A percentile compares a stretch with the other conserved stretches of the same genome.
Evolutionary conservation across 106 monocot genomes (phyloP).

Genomic region (Platanthera guangdongensis): DNA sequence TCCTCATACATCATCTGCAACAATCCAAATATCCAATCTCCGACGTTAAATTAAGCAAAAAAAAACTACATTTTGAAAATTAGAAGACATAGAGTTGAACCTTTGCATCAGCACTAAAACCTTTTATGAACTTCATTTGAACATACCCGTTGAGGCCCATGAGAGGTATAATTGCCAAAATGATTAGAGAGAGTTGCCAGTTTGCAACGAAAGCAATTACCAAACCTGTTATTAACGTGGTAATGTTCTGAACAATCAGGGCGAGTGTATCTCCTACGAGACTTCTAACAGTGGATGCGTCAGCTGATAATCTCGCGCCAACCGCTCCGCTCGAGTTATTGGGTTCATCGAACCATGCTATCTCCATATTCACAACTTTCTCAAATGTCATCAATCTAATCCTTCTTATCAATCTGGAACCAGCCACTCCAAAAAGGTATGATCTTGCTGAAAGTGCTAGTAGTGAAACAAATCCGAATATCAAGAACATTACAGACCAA

Average conservation of each 20-base stretch:
- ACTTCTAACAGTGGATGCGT: slow-evolving; percentile 26
- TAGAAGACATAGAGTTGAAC: slow-evolving; percentile 4
- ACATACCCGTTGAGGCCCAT: slow-evolving; percentile 26
- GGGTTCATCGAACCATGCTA: slow-evolving; percentile 33
- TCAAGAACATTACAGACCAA: slow-evolving; percentile 19
- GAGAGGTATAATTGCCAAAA: slow-evolving; percentile 29
- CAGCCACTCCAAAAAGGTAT: slow-evolving; percentile 34
- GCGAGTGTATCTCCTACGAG: slow-evolving; percentile 36
- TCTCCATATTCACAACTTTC: slow-evolving; percentile 39
- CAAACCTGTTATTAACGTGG: slow-evolving; percentile 25
- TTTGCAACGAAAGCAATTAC: slow-evolving; percentile 25
- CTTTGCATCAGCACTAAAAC: slow-evolving; percentile 31
- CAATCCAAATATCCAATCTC: background rate
- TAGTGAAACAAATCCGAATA: slow-evolving; percentile 16
- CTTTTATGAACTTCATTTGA: slow-evolving; percentile 30
- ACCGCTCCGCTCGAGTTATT: slow-evolving; percentile 35
- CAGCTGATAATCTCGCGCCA: slow-evolving; percentile 33
- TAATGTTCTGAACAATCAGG: slow-evolving; percentile 23
- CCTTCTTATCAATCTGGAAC: slow-evolving; percentile 26
- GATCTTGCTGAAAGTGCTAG: slow-evolving; percentile 17
- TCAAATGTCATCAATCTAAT: slow-evolving; percentile 32
- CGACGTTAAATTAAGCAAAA: too few relatives aligned
- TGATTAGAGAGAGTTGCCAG: slow-evolving; percentile 27
- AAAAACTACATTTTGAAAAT: background rate
- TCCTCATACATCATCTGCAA: slow-evolving; percentile 25